phyloP scores from a whole-genome alignment of 2,329 filamentous ascomycete genomes.

The Fusarium caatingaense region DNA sequence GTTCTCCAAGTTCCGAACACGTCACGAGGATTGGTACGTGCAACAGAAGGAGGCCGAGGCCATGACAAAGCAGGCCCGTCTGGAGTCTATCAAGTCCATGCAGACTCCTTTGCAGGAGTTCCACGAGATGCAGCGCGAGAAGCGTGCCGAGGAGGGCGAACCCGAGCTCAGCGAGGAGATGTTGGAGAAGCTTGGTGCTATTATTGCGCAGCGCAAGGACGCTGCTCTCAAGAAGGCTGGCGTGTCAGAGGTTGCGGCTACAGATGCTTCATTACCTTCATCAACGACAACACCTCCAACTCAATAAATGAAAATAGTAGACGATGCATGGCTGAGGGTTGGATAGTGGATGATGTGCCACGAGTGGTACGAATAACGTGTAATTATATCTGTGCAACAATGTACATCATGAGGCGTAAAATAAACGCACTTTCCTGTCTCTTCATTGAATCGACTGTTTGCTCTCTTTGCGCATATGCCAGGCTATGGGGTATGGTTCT shows the following conservation, averaged over 20 bases:
- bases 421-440: slow-evolving; percentile 44
- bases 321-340: slow-evolving; percentile 8
- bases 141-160: slow-evolving; percentile 64
- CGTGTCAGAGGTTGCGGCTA: slow-evolving; percentile 48
- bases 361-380: slow-evolving; percentile 38
- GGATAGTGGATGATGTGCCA: slow-evolving; percentile 31
- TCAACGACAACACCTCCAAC: slow-evolving; percentile 32
- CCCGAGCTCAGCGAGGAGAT: slow-evolving; percentile 68
- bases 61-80: slow-evolving; percentile 53
- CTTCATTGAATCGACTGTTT: not conserved
- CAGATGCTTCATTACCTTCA: slow-evolving; percentile 33
- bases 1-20: slow-evolving; percentile 83
- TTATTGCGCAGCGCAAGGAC: slow-evolving; percentile 68
- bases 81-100: slow-evolving; percentile 54
- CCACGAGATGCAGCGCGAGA: slow-evolving; percentile 64
- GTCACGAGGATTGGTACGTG: slow-evolving; percentile 81
- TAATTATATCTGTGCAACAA: slow-evolving; percentile 50
- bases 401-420: slow-evolving; percentile 50
- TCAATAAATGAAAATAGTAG: slow-evolving; percentile 29
- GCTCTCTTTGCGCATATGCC: not conserved
- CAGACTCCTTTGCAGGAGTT: slow-evolving; percentile 69
- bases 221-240: slow-evolving; percentile 54
- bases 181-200: slow-evolving; percentile 70
- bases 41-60: slow-evolving; percentile 71
- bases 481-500: not conserved